Percentiles rank a stretch among this genome's conserved stretches.
These are phyloP conservation scores for Oryza australiensis DNA, from an alignment of 176 grass and related monocot genomes.

Conservation along the genomic window DNA sequence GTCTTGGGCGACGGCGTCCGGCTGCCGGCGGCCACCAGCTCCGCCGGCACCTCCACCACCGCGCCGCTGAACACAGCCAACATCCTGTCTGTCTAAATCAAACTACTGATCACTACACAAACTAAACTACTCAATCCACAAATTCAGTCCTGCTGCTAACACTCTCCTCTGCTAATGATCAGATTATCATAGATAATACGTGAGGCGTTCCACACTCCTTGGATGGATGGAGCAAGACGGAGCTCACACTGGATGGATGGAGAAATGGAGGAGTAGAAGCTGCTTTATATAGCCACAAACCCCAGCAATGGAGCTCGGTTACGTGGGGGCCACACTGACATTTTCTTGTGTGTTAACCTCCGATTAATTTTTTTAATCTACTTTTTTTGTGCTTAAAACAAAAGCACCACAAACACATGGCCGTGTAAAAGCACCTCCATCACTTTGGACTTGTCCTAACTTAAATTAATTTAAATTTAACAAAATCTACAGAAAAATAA, in stretches of 20 bases:
- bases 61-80: conserved; percentile 89
- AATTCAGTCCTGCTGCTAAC: neutral
- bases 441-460: no score
- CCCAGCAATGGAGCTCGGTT: neutral
- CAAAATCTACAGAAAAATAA: no score
- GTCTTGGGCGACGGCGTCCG: conserved; percentile 95
- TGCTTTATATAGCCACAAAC: conserved; percentile 22
- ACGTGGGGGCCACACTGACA: neutral
- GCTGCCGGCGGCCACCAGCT: conserved; percentile 91
- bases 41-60: conserved; percentile 83
- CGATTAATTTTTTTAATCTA: neutral
- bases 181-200: neutral
- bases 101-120: neutral
- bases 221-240: neutral
- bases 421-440: neutral
- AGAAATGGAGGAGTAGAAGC: neutral
- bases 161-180: neutral
- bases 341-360: neutral
- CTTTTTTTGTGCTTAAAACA: neutral
- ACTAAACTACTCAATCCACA: neutral
- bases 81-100: conserved; percentile 35
- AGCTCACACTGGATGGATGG: neutral
- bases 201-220: conserved; percentile 33
- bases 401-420: neutral
- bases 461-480: no score